Conservation (phyloP, 257 asterid genomes). For the Agastache rugosa region DNA sequence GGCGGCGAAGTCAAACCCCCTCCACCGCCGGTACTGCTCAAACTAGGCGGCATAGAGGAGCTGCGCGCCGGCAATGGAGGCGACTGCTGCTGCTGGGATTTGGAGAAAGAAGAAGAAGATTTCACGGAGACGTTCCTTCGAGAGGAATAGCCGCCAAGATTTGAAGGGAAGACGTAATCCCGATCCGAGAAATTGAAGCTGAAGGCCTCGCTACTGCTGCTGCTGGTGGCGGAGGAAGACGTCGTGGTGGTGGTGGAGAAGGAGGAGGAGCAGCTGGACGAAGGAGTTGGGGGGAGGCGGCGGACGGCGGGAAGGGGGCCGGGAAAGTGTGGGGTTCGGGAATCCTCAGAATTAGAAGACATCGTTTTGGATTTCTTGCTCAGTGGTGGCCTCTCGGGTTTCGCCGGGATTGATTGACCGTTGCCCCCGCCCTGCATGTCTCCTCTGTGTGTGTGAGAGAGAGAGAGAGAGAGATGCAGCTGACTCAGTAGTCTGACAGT, state of each 20-base stretch:
- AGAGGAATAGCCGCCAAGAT: constrained; percentile 85
- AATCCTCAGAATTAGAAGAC: constrained; percentile 38
- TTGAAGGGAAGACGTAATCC: constrained; percentile 89
- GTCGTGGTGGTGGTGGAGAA: constrained; percentile 25
- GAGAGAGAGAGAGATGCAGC: constrained; percentile 12
- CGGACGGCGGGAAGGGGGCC: constrained; percentile 63
- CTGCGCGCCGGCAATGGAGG: constrained; percentile 48
- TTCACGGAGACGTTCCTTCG: constrained; percentile 64
- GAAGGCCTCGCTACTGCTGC: constrained; percentile 44
- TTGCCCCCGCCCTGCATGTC: constrained; percentile 48
- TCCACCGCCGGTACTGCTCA: constrained; percentile 34
- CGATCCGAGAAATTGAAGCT: constrained; percentile 75
- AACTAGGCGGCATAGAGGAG: constrained; percentile 55
- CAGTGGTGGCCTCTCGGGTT: constrained; percentile 64
- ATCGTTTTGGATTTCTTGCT: constrained; percentile 66
- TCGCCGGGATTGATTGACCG: constrained; percentile 48
- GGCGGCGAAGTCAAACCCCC: constrained; percentile 42
- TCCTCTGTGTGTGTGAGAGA: background rate
- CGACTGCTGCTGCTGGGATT: constrained; percentile 45
- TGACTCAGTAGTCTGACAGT: no score
- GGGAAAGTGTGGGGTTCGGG: constrained; percentile 52
- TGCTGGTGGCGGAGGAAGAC: constrained; percentile 34
- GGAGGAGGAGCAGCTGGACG: constrained; percentile 38
- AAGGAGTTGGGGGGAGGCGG: constrained; percentile 55
- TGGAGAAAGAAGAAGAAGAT: constrained; percentile 55